Evolutionary conservation across 495 filamentous ascomycete species (phyloP), one percentile per base, ranked within the genome.

Genomic region (Lentithecium fluviatile): DNA sequence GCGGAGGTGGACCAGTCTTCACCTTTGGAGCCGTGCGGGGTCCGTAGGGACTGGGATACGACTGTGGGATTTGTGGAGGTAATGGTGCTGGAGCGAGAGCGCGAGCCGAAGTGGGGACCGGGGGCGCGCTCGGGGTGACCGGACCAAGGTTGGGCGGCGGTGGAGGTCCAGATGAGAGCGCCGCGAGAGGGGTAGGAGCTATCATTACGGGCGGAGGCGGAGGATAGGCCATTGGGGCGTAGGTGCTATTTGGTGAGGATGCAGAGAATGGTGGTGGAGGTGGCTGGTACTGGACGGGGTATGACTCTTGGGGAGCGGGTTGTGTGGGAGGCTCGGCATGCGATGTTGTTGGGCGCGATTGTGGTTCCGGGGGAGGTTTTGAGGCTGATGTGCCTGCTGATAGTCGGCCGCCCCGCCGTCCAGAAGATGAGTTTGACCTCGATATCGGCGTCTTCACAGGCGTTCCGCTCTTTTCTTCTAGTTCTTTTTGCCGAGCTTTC

Each of bases 401-500:
- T 12, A 20, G 3, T 15, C 13, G 32, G 19, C 52, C 20, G 29
- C 53, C 24, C 46, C 21, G 1, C 17, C 25, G 29, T 38, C 15
- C 15, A 23, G 7, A 32, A 17, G 53, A 8, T 32, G 32, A n/a
- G 47, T 21, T 12, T 13, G 48, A 17, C 17, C 20, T 48, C 12
- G 45, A 34, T 24, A 25, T 52, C n/a, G 21, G 23, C 40, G 26
- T 1, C 36, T 54, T 54, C 2, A 2, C 24, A 34, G 21, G 24
- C 23, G 40, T 10, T 58, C 48, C 32, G 32, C 51, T 43, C 45
- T 49, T 57, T 21, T 50, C 60, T 20, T 64, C 55, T 34, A 52
- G 20, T 34, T 68, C 65, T 32, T 59, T 62, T 25, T 54, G 51
- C 5, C 62, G 61, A 4, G 61, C 63, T 58, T 73, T 73, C 12